phyloP scores from a whole-genome alignment of 306 rosid species.

The Malus sylvestris region DNA sequence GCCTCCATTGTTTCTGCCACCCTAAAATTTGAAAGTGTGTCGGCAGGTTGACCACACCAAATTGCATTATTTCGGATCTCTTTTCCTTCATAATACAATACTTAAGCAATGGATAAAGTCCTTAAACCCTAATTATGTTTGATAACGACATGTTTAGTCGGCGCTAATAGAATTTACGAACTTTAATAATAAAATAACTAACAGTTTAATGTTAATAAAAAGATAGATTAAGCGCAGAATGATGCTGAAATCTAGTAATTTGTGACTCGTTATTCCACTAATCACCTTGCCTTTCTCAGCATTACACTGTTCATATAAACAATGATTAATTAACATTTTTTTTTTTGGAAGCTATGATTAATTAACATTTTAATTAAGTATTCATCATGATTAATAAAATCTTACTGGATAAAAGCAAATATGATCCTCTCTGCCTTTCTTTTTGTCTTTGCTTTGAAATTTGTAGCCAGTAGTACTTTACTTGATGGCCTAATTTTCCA shows the following conservation, averaged over 20 bases:
- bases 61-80: constrained; percentile 4
- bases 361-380: too few species aligned
- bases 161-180: background rate
- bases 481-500: background rate
- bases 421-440: background rate
- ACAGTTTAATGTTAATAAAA: background rate
- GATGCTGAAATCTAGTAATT: constrained; percentile 1
- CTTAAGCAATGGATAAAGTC: constrained; percentile 13
- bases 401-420: background rate
- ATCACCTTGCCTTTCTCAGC: background rate
- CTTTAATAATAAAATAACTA: background rate
- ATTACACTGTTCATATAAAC: background rate
- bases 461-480: background rate
- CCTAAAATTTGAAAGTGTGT: constrained; percentile 20
- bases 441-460: background rate
- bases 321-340: too few species aligned
- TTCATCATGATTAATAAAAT: background rate
- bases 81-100: background rate
- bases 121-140: background rate
- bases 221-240: background rate
- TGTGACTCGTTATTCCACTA: background rate
- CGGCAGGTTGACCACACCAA: constrained; percentile 30
- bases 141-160: constrained; percentile 6
- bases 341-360: too few species aligned
- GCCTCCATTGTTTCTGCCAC: constrained; percentile 9